Evolutionary conservation across 1,284 basidiomycete genomes (phyloP).

Genomic region (Athelia psychrophila): DNA sequence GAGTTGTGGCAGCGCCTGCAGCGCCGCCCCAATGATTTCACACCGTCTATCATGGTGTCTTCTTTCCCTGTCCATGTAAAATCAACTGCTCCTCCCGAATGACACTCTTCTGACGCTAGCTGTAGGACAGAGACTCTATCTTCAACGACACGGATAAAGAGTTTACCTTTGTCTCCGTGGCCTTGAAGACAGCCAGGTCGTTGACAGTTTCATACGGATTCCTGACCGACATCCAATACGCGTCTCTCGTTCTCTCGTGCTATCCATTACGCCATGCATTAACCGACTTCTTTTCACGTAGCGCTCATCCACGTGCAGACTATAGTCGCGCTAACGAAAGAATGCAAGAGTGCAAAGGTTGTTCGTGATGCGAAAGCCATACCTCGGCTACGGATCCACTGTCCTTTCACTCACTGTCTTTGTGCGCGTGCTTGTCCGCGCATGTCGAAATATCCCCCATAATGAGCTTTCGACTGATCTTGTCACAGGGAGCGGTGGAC

Average conservation of each 20-base stretch:
- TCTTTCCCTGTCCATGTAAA: conserved; percentile 79
- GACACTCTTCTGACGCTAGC: background rate
- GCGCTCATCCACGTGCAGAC: conserved; percentile 80
- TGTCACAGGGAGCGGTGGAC: conserved; percentile 75
- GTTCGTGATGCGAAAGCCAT: conserved; percentile 60
- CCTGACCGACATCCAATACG: conserved; percentile 84
- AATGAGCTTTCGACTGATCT: background rate
- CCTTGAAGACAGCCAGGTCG: conserved; percentile 80
- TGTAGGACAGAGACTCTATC: conserved; percentile 59
- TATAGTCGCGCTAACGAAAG: conserved; percentile 85
- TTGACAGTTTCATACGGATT: conserved; percentile 93
- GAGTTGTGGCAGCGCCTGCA: conserved; percentile 98
- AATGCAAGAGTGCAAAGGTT: conserved; percentile 73
- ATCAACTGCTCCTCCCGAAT: conserved; percentile 11
- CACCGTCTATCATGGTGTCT: conserved; percentile 88
- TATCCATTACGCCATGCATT: conserved; percentile 1
- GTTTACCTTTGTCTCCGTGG: conserved; percentile 87
- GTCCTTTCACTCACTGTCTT: conserved; percentile 70
- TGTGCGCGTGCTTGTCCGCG: conserved; percentile 83
- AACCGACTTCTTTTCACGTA: conserved; percentile 30
- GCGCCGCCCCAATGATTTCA: conserved; percentile 76
- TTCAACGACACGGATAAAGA: conserved; percentile 77
- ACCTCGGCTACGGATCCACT: conserved; percentile 87
- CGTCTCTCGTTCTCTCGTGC: conserved; percentile 16
- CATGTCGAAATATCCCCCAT: conserved; percentile 31